Evolutionary conservation across 139 green algal species (phyloP).

Genomic region (Microglena sp.): DNA sequence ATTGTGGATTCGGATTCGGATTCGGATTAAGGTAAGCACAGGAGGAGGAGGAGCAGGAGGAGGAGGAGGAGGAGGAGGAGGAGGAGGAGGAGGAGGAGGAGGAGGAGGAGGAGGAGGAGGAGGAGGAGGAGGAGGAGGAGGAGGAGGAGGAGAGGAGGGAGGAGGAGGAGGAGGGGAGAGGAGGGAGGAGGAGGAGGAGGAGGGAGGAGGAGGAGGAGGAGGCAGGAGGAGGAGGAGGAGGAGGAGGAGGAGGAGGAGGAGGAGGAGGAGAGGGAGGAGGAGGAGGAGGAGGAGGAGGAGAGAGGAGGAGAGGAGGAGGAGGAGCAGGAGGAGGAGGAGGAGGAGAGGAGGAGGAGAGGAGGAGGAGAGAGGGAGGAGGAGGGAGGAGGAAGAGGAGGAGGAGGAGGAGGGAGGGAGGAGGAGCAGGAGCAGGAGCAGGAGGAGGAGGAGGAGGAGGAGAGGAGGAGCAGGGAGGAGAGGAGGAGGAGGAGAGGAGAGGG

Average conservation of each 20-base stretch:
- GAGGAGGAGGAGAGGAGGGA: not conserved
- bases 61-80: conserved; percentile 3
- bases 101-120: not conserved
- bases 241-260: conserved; percentile 7
- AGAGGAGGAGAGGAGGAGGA: not conserved
- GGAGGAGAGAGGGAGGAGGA: too few relatives aligned
- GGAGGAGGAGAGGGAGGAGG: not conserved
- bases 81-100: conserved; percentile 7
- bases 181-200: not conserved
- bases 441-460: too few relatives aligned
- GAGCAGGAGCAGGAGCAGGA: too few relatives aligned
- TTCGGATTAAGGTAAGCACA: conserved; percentile 6
- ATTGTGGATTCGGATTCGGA: too few relatives aligned
- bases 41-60: not conserved
- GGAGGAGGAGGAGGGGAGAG: not conserved
- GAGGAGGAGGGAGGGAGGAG: too few relatives aligned
- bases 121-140: not conserved
- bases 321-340: not conserved
- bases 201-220: too few relatives aligned
- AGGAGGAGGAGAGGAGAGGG: too few relatives aligned
- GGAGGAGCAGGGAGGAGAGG: too few relatives aligned
- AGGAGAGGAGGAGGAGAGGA: too few relatives aligned
- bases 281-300: not conserved
- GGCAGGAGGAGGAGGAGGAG: conserved; percentile 1
- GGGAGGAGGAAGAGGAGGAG: too few relatives aligned